Percentiles rank a stretch among this genome's conserved stretches.
Conservation (phyloP, 805 yeast genomes). For the Metschnikowia peoriensis region DNA sequence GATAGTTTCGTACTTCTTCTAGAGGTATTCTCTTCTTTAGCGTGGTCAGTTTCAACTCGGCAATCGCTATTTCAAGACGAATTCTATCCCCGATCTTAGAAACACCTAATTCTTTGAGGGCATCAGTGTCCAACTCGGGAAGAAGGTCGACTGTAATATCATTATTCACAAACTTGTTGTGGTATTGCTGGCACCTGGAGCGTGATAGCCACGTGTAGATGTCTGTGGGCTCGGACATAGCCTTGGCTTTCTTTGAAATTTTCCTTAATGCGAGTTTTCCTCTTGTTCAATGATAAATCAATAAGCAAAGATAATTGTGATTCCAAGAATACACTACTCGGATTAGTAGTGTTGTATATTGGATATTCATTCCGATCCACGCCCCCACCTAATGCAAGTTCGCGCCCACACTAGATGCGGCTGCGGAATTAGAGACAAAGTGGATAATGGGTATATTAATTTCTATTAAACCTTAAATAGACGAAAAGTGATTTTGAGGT, state of each 20-base stretch:
- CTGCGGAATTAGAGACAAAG: background rate
- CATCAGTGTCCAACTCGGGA: conserved; percentile 57
- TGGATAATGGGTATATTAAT: no score
- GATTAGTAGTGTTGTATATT: no score
- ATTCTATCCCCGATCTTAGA: conserved; percentile 81
- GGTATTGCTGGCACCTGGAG: conserved; percentile 35
- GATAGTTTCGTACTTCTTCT: conserved; percentile 9
- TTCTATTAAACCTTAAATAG: background rate
- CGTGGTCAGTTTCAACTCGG: conserved; percentile 33
- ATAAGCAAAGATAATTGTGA: no score
- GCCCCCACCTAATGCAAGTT: background rate
- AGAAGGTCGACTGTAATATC: conserved; percentile 57
- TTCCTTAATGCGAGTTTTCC: no score
- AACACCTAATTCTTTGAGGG: conserved; percentile 72
- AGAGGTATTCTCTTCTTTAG: conserved; percentile 12
- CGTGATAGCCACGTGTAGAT: conserved; percentile 38
- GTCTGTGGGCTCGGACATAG: conserved; percentile 20
- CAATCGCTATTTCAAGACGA: conserved; percentile 58
- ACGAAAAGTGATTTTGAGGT: no score
- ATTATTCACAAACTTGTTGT: conserved; percentile 39
- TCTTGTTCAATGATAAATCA: no score
- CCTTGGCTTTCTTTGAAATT: background rate
- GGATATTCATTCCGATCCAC: background rate
- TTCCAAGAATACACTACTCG: no score
- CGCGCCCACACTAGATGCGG: background rate